phyloP scores from a whole-genome alignment of 148 eudicot genomes.

The Polygonum aviculare region DNA sequence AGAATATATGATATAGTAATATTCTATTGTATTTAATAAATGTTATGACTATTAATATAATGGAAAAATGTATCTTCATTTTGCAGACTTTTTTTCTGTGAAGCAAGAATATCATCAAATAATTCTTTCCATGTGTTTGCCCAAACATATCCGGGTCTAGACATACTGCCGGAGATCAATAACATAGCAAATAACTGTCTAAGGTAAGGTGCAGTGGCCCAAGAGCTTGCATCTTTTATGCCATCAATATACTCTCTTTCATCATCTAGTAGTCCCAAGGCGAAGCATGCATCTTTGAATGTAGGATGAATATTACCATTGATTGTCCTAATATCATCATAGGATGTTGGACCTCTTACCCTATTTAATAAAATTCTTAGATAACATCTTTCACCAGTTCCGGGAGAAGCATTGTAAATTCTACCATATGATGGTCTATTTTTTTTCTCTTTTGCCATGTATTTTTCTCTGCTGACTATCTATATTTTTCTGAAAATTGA shows the following conservation, averaged over 20 bases:
- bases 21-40: too few species aligned
- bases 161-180: background rate
- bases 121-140: background rate
- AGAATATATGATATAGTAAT: too few species aligned
- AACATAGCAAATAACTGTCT: background rate
- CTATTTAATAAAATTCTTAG: background rate
- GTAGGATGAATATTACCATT: background rate
- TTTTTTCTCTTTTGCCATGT: background rate
- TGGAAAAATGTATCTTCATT: too few species aligned
- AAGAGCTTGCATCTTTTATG: background rate
- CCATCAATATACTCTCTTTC: background rate
- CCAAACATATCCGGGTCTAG: background rate
- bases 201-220: background rate
- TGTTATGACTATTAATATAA: too few species aligned
- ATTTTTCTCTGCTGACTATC: background rate
- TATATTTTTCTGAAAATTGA: too few species aligned
- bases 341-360: background rate
- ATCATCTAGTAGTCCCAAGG: background rate
- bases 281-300: background rate
- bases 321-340: too few species aligned
- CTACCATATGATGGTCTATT: background rate
- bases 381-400: background rate
- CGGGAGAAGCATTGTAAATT: background rate
- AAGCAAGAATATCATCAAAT: too few species aligned
- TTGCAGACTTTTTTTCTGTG: too few species aligned